phyloP scores from a whole-genome alignment of 192 early-diverging fungal species.

The Borealophlyctis nickersoniae region DNA sequence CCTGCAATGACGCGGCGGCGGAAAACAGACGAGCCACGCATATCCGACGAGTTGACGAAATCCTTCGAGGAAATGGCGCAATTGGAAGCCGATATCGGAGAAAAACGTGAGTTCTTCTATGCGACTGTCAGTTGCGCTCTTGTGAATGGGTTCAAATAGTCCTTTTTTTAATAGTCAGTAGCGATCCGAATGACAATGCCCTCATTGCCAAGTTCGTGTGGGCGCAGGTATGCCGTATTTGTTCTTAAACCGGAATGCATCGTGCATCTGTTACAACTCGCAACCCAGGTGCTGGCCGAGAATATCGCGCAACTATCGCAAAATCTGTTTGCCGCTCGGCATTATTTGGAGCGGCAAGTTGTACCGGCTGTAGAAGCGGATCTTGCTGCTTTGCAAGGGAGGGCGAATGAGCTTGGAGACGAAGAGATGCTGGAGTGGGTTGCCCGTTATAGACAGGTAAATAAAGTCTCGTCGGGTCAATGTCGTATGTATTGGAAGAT shows the following conservation, averaged over 20 bases:
- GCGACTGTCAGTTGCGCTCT: background rate
- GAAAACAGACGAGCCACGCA: conserved; percentile 29
- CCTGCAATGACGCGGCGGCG: conserved; percentile 11
- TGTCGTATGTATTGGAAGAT: background rate
- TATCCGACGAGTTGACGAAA: conserved; percentile 29
- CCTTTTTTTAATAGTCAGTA: conserved; percentile 20
- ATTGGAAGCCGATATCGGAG: conserved; percentile 50
- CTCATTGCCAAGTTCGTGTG: conserved; percentile 63
- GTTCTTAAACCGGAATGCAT: too few relatives aligned
- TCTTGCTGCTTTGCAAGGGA: conserved; percentile 39
- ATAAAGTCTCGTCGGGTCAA: conserved; percentile 6
- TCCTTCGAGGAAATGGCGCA: conserved; percentile 47
- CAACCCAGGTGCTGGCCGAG: conserved; percentile 52
- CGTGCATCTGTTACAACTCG: background rate
- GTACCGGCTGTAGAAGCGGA: conserved; percentile 51
- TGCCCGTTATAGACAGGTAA: conserved; percentile 32
- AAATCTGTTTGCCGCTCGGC: conserved; percentile 61
- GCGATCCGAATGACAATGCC: conserved; percentile 46
- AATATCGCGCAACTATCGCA: conserved; percentile 57
- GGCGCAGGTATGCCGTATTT: conserved; percentile 27
- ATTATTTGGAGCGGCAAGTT: conserved; percentile 59
- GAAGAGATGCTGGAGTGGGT: conserved; percentile 43
- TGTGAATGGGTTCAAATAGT: too few relatives aligned
- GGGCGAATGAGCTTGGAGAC: conserved; percentile 18
- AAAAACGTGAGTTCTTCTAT: conserved; percentile 30